Base-by-base conservation (phyloP, 2,329 filamentous ascomycete genomes). In the Nemania serpens region DNA sequence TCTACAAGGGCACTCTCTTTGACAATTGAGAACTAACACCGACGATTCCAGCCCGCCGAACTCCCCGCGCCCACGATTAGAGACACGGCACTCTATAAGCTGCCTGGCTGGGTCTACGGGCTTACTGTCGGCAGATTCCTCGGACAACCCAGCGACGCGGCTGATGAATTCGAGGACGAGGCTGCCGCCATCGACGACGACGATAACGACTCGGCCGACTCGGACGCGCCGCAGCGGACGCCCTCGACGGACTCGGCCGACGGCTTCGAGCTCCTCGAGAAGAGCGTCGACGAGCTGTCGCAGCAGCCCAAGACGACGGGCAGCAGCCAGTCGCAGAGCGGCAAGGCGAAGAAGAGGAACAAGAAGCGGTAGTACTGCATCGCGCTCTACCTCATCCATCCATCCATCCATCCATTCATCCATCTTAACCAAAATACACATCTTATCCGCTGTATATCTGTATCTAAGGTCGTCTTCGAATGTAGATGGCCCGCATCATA, bases 41-140 rank as follows among this genome's bases (percentile, higher is more conserved):
- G 15, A 52, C 10, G 12, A 13, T 15, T n/a, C 13, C 64, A 94
- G 91, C 86, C 87, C 71, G 85, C 93, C 61, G 92, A 97, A 75
- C 88, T 99, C 62, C 82, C 84, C 46, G 80, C 83, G 66, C 95
- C 95, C 1, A 90, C 88, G 2, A 78, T 97, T 75, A 84, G 78
- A 65, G 91, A 98, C 73, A 99, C 95, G 0, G 88, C 93, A 62
- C 83, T 98, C 46, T 85, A 90, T 75, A 89, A 89, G 55, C 79
- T 96, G 5, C 95, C 95, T 0, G 73, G 88, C 56, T 96, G 88
- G 85, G 73, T 86, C 58, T 95, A 89, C 78, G 81, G 76, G 55
- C 78, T 80, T 60, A 83, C 82, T 5, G 65, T 83, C 43, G 83
- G 84, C 56, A 82, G 83, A 43, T 71, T 84, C 56, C 66, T 87